Evolutionary conservation across 2,329 filamentous ascomycete species (phyloP).

Genomic region (Alternaria ventricosa): DNA sequence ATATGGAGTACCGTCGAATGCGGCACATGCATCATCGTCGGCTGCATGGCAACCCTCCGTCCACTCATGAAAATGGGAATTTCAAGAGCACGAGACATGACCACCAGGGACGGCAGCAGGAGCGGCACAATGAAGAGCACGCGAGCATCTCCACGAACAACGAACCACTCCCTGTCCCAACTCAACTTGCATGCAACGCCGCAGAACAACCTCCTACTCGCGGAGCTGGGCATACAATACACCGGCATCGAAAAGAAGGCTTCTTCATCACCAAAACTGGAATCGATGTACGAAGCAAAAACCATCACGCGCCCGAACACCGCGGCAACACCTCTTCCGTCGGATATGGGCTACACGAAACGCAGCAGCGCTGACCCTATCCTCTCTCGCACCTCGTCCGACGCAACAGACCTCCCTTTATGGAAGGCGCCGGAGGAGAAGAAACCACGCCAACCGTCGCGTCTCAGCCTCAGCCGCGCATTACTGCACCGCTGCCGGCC

Average conservation of each 20-base stretch:
- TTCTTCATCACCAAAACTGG: neutral
- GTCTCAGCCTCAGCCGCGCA: neutral
- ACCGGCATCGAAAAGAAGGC: neutral
- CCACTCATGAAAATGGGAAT: constrained; percentile 51
- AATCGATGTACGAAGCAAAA: neutral
- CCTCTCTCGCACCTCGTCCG: neutral
- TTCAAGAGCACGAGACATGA: neutral
- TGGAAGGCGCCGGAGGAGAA: neutral
- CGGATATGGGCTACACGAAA: neutral
- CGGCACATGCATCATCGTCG: constrained; percentile 54
- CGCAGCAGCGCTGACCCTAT: neutral
- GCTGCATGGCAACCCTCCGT: constrained; percentile 59
- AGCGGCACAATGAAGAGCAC: constrained; percentile 6
- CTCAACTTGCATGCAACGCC: neutral
- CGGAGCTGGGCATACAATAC: neutral
- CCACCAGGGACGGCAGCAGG: neutral
- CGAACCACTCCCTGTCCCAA: neutral
- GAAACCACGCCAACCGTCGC: neutral
- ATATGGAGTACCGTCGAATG: constrained; percentile 50
- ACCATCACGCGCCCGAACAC: constrained; percentile 1
- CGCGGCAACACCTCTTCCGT: constrained; percentile 3
- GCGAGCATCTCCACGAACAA: constrained; percentile 2
- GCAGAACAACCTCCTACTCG: neutral
- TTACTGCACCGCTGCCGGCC: neutral
- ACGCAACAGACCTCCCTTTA: neutral